Evolutionary conservation across 495 filamentous ascomycete species (phyloP).

Genomic region (Daldinia vernicosa): DNA sequence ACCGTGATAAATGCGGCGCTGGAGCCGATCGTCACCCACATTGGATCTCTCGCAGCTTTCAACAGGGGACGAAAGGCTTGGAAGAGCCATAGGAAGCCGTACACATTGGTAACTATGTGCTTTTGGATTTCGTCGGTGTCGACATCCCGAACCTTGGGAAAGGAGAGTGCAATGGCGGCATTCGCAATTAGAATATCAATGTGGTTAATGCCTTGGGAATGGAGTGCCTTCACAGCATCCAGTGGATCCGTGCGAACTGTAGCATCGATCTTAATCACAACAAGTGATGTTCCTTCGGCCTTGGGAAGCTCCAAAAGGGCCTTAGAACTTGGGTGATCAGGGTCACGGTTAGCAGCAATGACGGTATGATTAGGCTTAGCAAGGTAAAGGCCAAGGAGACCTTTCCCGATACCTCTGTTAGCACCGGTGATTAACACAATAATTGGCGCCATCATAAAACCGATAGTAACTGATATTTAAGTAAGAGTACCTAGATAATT

Average conservation of each 20-base stretch:
- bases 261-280: constrained; percentile 31
- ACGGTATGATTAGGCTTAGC: constrained; percentile 29
- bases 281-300: constrained; percentile 15
- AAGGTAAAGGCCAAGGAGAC: constrained; percentile 28
- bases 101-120: constrained; percentile 27
- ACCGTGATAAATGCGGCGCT: constrained; percentile 39
- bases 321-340: constrained; percentile 19
- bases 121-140: constrained; percentile 12
- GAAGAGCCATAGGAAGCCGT: constrained; percentile 34
- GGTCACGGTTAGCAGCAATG: constrained; percentile 37
- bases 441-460: constrained; percentile 11
- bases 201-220: constrained; percentile 13
- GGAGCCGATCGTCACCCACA: constrained; percentile 49
- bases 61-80: constrained; percentile 33
- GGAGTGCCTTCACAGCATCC: constrained; percentile 8
- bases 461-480: too few species aligned
- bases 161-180: constrained; percentile 6
- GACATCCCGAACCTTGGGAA: constrained; percentile 11
- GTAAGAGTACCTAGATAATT: too few species aligned
- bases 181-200: constrained; percentile 31
- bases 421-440: constrained; percentile 32
- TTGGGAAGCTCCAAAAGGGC: constrained; percentile 14
- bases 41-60: constrained; percentile 39
- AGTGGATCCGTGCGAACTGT: constrained; percentile 1
- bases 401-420: constrained; percentile 38